Evolutionary conservation across 306 rosid genomes (phyloP).

Genomic region (Gleditsia sinensis): DNA sequence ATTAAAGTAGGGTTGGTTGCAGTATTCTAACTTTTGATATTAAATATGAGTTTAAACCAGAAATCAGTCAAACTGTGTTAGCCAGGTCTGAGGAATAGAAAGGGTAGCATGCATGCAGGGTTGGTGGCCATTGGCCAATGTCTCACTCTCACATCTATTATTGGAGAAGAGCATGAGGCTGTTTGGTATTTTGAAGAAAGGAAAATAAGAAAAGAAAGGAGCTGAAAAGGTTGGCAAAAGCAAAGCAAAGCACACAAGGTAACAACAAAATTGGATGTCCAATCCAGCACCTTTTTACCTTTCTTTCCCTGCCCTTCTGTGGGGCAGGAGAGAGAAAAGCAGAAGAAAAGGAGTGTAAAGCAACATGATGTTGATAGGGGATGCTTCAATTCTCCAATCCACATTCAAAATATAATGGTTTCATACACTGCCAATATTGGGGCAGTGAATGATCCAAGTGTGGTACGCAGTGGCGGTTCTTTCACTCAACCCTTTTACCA

Average conservation of each 20-base stretch:
- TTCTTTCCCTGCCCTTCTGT: slow-evolving; percentile 3
- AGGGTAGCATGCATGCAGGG: background rate
- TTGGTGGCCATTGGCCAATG: background rate
- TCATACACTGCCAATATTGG: slow-evolving; percentile 24
- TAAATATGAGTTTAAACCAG: background rate
- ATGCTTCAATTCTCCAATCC: slow-evolving; percentile 39
- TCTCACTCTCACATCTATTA: background rate
- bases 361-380: slow-evolving; percentile 37
- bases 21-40: background rate
- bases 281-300: slow-evolving; percentile 58
- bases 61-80: background rate
- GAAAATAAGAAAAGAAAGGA: slow-evolving; percentile 18
- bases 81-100: slow-evolving; percentile 7
- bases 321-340: slow-evolving; percentile 34
- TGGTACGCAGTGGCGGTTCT: slow-evolving; percentile 41
- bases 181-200: slow-evolving; percentile 31
- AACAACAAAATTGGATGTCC: slow-evolving; percentile 64
- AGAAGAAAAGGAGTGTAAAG: slow-evolving; percentile 32
- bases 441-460: slow-evolving; percentile 31
- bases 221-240: slow-evolving; percentile 57
- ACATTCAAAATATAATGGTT: slow-evolving; percentile 17
- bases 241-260: slow-evolving; percentile 37
- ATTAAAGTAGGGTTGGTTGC: no score
- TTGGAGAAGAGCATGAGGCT: background rate
- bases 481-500: background rate